Evolutionary conservation across 108 stramenopile species (phyloP).

Genomic region (Nitzschia palea): DNA sequence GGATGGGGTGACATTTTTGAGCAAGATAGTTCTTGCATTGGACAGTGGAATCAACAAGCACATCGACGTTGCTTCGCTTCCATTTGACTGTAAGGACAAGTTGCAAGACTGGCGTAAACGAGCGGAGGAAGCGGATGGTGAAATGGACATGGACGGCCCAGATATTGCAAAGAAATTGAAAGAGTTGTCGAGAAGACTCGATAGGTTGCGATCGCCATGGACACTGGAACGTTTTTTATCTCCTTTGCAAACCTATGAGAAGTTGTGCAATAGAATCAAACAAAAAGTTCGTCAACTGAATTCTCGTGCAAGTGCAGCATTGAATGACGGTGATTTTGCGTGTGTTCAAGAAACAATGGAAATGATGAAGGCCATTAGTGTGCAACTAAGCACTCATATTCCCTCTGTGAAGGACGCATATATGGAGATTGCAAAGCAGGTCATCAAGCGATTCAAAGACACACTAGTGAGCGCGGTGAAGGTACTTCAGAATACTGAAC

Average conservation of each 20-base stretch:
- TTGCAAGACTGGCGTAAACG: neutral
- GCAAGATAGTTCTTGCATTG: slow-evolving; percentile 5
- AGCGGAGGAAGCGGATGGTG: neutral
- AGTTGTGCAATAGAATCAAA: no score
- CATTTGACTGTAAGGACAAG: neutral
- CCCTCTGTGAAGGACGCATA: neutral
- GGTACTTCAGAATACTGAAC: neutral
- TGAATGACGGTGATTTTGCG: no score
- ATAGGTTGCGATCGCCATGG: neutral
- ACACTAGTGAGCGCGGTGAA: neutral
- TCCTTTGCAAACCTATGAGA: no score
- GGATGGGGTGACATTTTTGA: slow-evolving; percentile 28
- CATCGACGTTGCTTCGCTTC: neutral
- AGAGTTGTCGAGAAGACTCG: neutral
- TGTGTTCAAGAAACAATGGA: no score
- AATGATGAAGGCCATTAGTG: no score
- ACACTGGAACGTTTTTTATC: no score
- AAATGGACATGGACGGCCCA: neutral
- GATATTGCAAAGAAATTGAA: neutral
- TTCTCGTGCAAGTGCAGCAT: no score
- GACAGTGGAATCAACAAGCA: slow-evolving; percentile 15
- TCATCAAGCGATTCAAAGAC: neutral
- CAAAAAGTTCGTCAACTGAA: no score
- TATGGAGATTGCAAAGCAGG: neutral
- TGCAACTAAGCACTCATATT: no score